These are phyloP conservation scores for Grifola frondosa DNA, from an alignment of 1,284 basidiomycete genomes.

Conservation along the genomic window DNA sequence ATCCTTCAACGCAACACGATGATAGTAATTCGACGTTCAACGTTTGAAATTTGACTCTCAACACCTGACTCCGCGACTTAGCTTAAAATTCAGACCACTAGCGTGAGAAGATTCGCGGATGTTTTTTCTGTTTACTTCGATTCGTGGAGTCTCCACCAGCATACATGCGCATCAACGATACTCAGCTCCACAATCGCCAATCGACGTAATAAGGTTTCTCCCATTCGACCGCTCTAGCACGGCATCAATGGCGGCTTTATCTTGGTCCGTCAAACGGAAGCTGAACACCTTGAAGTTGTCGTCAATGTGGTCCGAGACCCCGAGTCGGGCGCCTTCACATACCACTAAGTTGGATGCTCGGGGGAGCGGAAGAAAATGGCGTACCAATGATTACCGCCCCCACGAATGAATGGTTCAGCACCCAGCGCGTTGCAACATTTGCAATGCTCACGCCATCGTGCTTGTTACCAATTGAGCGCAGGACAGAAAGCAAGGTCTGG, in stretches of 20 bases:
- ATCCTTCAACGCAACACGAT: too few relatives aligned
- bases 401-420: slow-evolving; percentile 74
- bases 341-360: slow-evolving; percentile 1
- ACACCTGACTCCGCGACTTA: too few relatives aligned
- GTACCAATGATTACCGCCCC: slow-evolving; percentile 77
- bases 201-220: slow-evolving; percentile 56
- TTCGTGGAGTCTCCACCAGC: too few relatives aligned
- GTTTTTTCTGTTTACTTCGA: too few relatives aligned
- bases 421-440: slow-evolving; percentile 79
- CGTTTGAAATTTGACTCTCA: too few relatives aligned
- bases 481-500: slow-evolving; percentile 57
- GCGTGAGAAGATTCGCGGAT: too few relatives aligned
- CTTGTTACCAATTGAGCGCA: slow-evolving; percentile 65
- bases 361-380: slow-evolving; percentile 16
- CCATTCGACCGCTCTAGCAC: slow-evolving; percentile 62
- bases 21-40: too few relatives aligned
- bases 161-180: slow-evolving; percentile 68
- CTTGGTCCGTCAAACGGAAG: slow-evolving; percentile 54
- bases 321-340: slow-evolving; percentile 63
- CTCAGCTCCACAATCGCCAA: slow-evolving; percentile 83
- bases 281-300: slow-evolving; percentile 67
- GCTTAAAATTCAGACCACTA: too few relatives aligned
- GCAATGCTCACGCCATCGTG: slow-evolving; percentile 70
- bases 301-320: slow-evolving; percentile 70
- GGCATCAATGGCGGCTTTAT: slow-evolving; percentile 59